phyloP scores from a whole-genome alignment of 164 flowering plant species.

The Nelumbo lutea region DNA sequence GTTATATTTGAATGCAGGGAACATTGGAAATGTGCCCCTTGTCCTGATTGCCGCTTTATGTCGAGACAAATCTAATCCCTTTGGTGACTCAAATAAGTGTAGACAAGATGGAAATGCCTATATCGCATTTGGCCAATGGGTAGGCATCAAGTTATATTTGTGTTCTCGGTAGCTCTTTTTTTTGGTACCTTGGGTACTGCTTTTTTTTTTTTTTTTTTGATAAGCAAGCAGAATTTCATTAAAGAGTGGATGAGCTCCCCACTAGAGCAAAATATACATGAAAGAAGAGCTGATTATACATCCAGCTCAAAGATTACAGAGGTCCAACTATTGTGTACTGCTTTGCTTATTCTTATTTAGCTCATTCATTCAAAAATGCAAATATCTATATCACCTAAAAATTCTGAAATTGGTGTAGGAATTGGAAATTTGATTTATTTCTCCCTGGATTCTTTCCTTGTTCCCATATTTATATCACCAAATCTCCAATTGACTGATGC shows the following conservation, averaged over 20 bases:
- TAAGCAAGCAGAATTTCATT: not conserved
- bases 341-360: too few relatives aligned
- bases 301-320: too few relatives aligned
- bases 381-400: too few relatives aligned
- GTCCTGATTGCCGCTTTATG: conserved; percentile 92
- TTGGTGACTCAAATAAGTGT: conserved; percentile 73
- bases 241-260: not conserved
- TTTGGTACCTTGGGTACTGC: not conserved
- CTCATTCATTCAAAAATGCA: too few relatives aligned
- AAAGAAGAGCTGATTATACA: too few relatives aligned
- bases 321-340: too few relatives aligned
- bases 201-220: not conserved
- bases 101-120: conserved; percentile 86
- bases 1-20: conserved; percentile 47
- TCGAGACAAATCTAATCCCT: conserved; percentile 84
- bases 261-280: too few relatives aligned
- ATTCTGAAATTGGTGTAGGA: too few relatives aligned
- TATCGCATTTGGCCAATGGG: conserved; percentile 98
- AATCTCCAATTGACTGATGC: too few relatives aligned
- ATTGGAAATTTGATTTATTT: too few relatives aligned
- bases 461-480: too few relatives aligned
- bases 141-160: conserved; percentile 22
- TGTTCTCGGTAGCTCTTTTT: not conserved
- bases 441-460: too few relatives aligned
- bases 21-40: conserved; percentile 96